A percentile compares a stretch with the other conserved stretches of the same genome.
Conservation (phyloP, 1,139 yeast genomes). For the Entelexis paramagnoliae region DNA sequence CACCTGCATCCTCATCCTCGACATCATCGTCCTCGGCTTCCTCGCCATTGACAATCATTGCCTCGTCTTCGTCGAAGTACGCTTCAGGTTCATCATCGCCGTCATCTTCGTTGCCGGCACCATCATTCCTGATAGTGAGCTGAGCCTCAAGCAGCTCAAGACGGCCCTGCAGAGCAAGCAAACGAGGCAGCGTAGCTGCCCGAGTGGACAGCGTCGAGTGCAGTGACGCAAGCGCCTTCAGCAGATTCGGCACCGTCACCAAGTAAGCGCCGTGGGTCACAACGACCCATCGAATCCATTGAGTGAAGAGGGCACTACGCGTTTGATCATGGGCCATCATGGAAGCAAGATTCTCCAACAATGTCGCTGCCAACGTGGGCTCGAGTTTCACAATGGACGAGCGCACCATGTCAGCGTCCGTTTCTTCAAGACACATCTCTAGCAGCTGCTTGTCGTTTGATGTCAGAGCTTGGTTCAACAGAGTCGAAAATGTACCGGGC, state of each 20-base stretch:
- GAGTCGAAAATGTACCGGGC: constrained; percentile 34
- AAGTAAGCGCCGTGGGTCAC: constrained; percentile 82
- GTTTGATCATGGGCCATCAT: constrained; percentile 58
- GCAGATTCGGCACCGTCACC: constrained; percentile 58
- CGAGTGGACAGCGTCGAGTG: constrained; percentile 68
- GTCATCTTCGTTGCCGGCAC: constrained; percentile 33
- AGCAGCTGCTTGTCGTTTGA: constrained; percentile 35
- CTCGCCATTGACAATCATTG: constrained; percentile 37
- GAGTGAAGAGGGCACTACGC: constrained; percentile 64
- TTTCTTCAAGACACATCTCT: constrained; percentile 62
- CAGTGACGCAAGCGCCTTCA: constrained; percentile 58
- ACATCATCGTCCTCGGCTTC: constrained; percentile 27
- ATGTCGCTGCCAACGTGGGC: constrained; percentile 58
- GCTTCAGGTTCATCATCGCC: constrained; percentile 39
- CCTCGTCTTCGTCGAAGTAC: constrained; percentile 46
- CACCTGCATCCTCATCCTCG: constrained; percentile 32
- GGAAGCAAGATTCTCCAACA: constrained; percentile 77
- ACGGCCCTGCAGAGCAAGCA: constrained; percentile 75
- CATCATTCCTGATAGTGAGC: constrained; percentile 46
- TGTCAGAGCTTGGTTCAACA: constrained; percentile 36
- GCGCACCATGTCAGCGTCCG: constrained; percentile 64
- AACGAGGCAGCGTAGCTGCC: constrained; percentile 64
- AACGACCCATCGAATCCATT: constrained; percentile 91
- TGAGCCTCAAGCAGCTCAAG: constrained; percentile 63
- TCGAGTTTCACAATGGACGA: constrained; percentile 61